Evolutionary conservation across 306 rosid species (phyloP).

Genomic region (Cicer chorassanicum): DNA sequence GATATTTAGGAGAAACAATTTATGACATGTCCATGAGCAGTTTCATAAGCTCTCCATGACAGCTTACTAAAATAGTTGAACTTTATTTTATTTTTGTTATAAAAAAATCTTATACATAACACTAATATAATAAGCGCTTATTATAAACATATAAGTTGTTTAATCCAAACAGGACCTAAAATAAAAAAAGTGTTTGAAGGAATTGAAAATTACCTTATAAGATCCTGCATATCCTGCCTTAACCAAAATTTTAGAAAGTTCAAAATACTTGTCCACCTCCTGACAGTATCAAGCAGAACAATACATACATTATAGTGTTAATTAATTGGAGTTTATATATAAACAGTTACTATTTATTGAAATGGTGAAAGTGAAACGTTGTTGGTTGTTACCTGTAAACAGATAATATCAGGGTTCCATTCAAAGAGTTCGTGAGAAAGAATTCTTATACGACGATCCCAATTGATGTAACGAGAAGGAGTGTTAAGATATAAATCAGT

Average conservation of each 20-base stretch:
- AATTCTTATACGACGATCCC: conserved; percentile 68
- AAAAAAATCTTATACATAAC: not conserved
- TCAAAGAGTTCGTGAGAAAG: conserved; percentile 68
- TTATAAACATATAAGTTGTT: no score
- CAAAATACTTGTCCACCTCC: conserved; percentile 90
- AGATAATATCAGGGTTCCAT: conserved; percentile 74
- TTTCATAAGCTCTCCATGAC: not conserved
- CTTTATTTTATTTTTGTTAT: not conserved
- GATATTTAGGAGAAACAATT: not conserved
- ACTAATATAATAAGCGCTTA: not conserved
- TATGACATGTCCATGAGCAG: not conserved
- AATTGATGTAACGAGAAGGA: conserved; percentile 65
- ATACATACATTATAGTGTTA: no score
- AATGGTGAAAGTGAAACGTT: not conserved
- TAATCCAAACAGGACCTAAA: no score
- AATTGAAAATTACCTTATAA: conserved; percentile 60
- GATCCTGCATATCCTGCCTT: conserved; percentile 79
- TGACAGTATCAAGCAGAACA: conserved; percentile 36
- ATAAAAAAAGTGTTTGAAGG: not conserved
- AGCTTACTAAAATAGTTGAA: not conserved
- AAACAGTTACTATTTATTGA: no score
- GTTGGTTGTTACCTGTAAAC: conserved; percentile 67
- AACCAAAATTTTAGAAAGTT: conserved; percentile 61
- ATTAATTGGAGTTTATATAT: no score
- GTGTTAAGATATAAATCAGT: conserved; percentile 66